Evolutionary conservation across 2,329 filamentous ascomycete genomes (phyloP), one percentile per base, ranked within the genome.

Genomic region (Hypoxylon sp.): DNA sequence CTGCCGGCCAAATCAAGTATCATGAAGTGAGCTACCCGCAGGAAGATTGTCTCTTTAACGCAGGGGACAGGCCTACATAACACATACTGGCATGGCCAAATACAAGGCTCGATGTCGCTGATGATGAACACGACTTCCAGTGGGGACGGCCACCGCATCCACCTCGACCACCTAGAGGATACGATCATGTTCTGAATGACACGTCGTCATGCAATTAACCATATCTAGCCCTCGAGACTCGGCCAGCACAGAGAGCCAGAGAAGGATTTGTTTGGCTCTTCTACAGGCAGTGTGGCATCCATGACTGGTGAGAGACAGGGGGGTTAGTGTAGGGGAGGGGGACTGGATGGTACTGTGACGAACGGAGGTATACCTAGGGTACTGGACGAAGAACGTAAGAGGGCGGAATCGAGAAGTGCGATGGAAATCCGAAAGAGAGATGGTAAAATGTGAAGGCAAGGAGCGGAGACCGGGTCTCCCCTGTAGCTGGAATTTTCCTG

Each of bases 401-500:
- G 52, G 59, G 49, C 59, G 52, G 63, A 11, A 68, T 68, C 59
- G 66, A 64, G 61, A 64, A 61, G 63, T 46, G 49, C 56, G 36
- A 68, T 68, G 59, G 66, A 64, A 64, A 63, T 66, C 63, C 63
- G 32, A 63, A 63, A 61, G 58, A 66, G 55, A 64, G 48, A 68
- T 70, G 70, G 66, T 60, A 70, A 70, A 64, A 40, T 54, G 46
- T 46, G 63, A 65, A 62, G 69, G 46, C 61, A 70, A 65, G 57
- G 61, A 64, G 61, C 64, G 51, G 58, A 67, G 61, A 52, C 61
- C 46, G 38, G 67, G 67, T 44, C 42, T 49, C 61, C 70, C 71
- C 69, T 73, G 72, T 67, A 70, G 70, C 65, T 73, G 69, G 68
- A 70, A 65, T 71, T 69, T 70, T 65, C 58, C 68, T 73, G 71